Evolutionary conservation across 2,329 filamentous ascomycete genomes (phyloP).

Genomic region (Apiospora arundinis): DNA sequence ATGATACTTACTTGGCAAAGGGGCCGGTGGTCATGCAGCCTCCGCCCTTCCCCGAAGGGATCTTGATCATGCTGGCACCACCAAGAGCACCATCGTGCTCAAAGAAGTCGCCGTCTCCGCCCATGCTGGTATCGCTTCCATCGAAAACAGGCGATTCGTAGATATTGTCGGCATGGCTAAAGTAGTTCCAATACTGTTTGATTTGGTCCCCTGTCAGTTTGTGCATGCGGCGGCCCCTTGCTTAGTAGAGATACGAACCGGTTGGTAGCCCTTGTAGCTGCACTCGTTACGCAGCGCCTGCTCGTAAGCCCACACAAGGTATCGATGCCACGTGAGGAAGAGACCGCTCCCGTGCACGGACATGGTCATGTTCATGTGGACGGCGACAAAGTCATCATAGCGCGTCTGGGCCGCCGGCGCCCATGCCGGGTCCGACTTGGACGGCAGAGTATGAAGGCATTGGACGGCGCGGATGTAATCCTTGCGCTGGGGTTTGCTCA

Average conservation of each 20-base stretch:
- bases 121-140: conserved; percentile 57
- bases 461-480: not conserved
- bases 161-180: conserved; percentile 51
- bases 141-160: conserved; percentile 60
- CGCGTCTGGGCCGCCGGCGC: not conserved
- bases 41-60: conserved; percentile 58
- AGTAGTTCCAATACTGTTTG: conserved; percentile 57
- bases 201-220: not conserved
- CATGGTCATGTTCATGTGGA: conserved; percentile 4
- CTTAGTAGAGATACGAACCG: not conserved
- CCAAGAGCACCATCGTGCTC: conserved; percentile 27
- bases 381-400: conserved; percentile 14
- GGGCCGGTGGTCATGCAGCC: conserved; percentile 56
- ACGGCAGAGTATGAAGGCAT: not conserved
- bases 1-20: conserved; percentile 32
- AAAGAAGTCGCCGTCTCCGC: conserved; percentile 49
- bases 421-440: not conserved
- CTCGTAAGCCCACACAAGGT: not conserved
- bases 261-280: conserved; percentile 1
- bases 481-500: not conserved
- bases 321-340: conserved; percentile 17
- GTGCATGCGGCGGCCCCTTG: not conserved
- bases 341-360: not conserved
- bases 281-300: conserved; percentile 1
- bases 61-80: conserved; percentile 32